phyloP scores from a whole-genome alignment of 768 basidiomycete species.

The Cytidiella melzeri region DNA sequence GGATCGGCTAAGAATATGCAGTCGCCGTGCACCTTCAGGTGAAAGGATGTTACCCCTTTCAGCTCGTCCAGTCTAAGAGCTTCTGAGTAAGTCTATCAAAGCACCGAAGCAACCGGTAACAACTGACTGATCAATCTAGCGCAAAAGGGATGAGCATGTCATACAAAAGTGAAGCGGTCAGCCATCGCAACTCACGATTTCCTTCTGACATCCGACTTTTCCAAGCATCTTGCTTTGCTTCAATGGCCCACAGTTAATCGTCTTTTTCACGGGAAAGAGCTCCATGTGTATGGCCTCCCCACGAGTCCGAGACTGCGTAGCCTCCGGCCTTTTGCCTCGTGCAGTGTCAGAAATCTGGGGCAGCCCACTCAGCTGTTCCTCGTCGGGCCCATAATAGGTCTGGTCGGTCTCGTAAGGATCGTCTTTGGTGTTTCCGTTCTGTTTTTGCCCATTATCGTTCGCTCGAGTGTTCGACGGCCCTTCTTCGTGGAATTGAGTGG shows the following conservation, averaged over 20 bases:
- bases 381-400: neutral
- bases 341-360: neutral
- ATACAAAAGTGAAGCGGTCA: too few species aligned
- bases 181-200: neutral
- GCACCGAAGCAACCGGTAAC: neutral
- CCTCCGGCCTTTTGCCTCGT: neutral
- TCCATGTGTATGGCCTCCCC: too few species aligned
- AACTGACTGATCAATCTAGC: neutral
- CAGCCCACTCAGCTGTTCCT: neutral
- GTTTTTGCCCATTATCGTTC: neutral
- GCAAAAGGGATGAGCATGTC: neutral
- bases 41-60: neutral
- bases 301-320: too few species aligned
- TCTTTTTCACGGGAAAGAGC: too few species aligned
- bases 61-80: neutral
- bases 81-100: neutral
- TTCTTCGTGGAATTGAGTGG: too few species aligned
- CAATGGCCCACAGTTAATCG: neutral
- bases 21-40: neutral
- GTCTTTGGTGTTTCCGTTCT: neutral
- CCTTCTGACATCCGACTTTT: neutral
- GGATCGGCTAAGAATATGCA: slow-evolving; percentile 3
- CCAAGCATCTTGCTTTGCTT: neutral
- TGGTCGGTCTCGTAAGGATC: neutral
- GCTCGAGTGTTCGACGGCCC: too few species aligned